Percentiles rank a stretch among this genome's conserved stretches.
These are phyloP conservation scores for Yarrowia alimentaria DNA, from an alignment of 805 yeast species.

Conservation along the genomic window DNA sequence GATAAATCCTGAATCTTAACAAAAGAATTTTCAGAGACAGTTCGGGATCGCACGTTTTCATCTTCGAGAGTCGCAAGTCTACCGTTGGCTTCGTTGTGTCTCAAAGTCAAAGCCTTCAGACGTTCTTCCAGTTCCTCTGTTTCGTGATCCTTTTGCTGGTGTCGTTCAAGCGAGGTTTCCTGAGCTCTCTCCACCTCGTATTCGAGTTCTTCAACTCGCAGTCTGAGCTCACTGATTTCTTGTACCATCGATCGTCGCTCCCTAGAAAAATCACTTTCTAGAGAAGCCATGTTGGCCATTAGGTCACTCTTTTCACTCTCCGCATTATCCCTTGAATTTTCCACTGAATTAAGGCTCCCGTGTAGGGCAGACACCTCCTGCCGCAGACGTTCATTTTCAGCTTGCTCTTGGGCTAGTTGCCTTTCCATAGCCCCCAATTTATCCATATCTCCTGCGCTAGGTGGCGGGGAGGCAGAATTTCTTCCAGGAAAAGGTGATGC, in stretches of 20 bases:
- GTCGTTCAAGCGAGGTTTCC: constrained; percentile 29
- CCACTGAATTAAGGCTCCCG: background rate
- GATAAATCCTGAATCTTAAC: constrained; percentile 45
- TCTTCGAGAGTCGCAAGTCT: constrained; percentile 38
- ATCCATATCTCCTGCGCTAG: no score
- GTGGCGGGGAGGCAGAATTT: no score
- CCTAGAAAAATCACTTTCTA: constrained; percentile 56
- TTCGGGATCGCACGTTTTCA: constrained; percentile 30
- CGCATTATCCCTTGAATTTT: constrained; percentile 19
- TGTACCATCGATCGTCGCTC: constrained; percentile 53
- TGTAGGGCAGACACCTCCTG: background rate
- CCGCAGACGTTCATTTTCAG: constrained; percentile 10
- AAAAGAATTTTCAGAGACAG: no score
- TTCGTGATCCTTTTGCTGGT: constrained; percentile 31
- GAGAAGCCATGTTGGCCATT: constrained; percentile 63
- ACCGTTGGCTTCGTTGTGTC: no score
- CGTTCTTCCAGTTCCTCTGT: constrained; percentile 47
- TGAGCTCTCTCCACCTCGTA: constrained; percentile 44
- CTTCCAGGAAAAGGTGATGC: no score
- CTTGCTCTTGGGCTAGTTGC: no score
- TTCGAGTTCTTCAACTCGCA: constrained; percentile 51
- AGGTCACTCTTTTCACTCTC: constrained; percentile 58
- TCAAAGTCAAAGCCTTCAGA: constrained; percentile 35
- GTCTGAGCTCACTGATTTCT: constrained; percentile 50
- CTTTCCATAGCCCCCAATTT: no score